Evolutionary conservation across 176 grass and related monocot species (phyloP).

Genomic region (Secale cereale): DNA sequence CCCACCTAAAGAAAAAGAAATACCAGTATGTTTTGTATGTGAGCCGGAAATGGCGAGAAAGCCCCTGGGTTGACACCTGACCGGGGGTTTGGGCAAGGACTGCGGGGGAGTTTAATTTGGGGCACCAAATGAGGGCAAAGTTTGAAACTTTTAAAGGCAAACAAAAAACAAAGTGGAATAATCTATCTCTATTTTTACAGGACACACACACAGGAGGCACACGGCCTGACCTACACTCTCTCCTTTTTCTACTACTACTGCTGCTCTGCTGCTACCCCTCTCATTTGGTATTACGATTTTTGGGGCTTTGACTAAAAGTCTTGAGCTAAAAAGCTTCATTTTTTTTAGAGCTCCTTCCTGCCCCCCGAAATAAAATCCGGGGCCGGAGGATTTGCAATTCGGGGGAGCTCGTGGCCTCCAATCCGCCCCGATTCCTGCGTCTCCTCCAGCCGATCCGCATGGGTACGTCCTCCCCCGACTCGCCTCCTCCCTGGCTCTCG

Average conservation of each 20-base stretch:
- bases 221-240: slow-evolving; percentile 66
- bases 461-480: slow-evolving; percentile 42
- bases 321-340: slow-evolving; percentile 56
- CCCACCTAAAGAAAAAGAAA: not conserved
- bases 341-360: slow-evolving; percentile 42
- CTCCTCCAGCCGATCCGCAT: slow-evolving; percentile 26
- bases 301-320: slow-evolving; percentile 51
- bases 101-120: slow-evolving; percentile 34
- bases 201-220: slow-evolving; percentile 27
- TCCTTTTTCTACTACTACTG: slow-evolving; percentile 76
- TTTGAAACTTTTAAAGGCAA: slow-evolving; percentile 58
- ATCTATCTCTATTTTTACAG: slow-evolving; percentile 57
- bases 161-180: slow-evolving; percentile 46
- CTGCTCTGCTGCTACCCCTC: slow-evolving; percentile 32
- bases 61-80: slow-evolving; percentile 26
- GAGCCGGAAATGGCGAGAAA: slow-evolving; percentile 35
- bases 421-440: slow-evolving; percentile 35
- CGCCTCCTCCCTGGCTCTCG: slow-evolving; percentile 22
- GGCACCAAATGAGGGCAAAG: slow-evolving; percentile 44
- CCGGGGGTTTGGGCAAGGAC: slow-evolving; percentile 23
- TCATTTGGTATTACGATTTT: slow-evolving; percentile 68
- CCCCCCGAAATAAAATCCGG: slow-evolving; percentile 36
- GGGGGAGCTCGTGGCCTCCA: slow-evolving; percentile 25
- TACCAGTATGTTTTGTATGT: not conserved
- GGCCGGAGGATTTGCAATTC: slow-evolving; percentile 24